Percentiles rank a stretch among this genome's conserved stretches.
Conservation (phyloP, 306 rosid genomes). For the Luffa aegyptiaca region DNA sequence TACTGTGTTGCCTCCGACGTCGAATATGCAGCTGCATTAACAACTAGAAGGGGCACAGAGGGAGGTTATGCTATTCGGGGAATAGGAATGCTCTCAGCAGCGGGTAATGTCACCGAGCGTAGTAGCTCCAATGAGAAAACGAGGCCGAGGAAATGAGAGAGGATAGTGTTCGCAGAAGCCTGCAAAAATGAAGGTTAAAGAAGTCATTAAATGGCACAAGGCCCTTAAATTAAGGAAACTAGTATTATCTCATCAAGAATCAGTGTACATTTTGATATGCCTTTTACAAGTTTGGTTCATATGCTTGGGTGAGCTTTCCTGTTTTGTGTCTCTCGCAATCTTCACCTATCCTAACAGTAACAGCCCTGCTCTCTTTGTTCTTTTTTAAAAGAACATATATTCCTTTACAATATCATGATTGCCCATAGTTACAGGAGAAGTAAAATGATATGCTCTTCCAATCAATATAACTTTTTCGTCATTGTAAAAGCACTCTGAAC, state of each 20-base stretch:
- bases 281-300: not conserved
- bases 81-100: slow-evolving; percentile 43
- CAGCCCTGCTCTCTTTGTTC: not conserved
- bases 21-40: not conserved
- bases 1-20: not conserved
- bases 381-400: not conserved
- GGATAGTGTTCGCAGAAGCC: slow-evolving; percentile 96
- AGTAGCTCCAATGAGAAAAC: slow-evolving; percentile 78
- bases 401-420: not conserved
- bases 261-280: not conserved
- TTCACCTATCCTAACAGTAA: not conserved
- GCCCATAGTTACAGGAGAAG: not conserved
- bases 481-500: not conserved
- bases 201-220: not conserved
- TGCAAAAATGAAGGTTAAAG: slow-evolving; percentile 14
- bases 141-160: slow-evolving; percentile 91
- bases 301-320: not conserved
- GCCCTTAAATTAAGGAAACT: not conserved
- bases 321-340: not conserved
- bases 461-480: not conserved
- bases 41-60: not conserved
- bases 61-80: slow-evolving; percentile 48
- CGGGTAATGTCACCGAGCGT: slow-evolving; percentile 71
- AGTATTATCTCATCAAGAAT: not conserved
- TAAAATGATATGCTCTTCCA: not conserved